Percentiles rank a stretch among this genome's conserved stretches.
Conservation (phyloP, 331 rosid species). For the Dryas integrifolia region DNA sequence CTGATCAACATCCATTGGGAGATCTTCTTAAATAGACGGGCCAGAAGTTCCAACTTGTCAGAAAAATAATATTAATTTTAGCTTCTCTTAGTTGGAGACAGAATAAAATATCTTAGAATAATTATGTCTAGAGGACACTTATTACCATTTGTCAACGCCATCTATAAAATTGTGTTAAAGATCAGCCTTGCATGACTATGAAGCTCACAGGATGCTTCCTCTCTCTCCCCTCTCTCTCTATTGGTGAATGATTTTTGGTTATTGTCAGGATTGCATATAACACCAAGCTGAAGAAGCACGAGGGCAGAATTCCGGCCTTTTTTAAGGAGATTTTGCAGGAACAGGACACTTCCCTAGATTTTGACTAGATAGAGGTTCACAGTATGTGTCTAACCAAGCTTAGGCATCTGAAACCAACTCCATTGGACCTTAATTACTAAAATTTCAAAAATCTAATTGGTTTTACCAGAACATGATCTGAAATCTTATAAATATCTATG, state of each 20-base stretch:
- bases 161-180: conserved; percentile 28
- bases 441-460: conserved; percentile 31
- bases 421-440: conserved; percentile 38
- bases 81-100: conserved; percentile 52
- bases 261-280: conserved; percentile 6
- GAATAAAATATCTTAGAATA: conserved; percentile 43
- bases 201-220: conserved; percentile 61
- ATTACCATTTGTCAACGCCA: conserved; percentile 53
- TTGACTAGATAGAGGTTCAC: conserved; percentile 42
- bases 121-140: conserved; percentile 47
- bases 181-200: conserved; percentile 43
- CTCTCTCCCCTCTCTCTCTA: conserved; percentile 22
- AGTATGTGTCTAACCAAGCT: conserved; percentile 43
- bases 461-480: conserved; percentile 29
- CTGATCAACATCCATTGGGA: conserved; percentile 30
- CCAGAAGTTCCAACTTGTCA: conserved; percentile 5
- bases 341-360: conserved; percentile 48
- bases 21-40: conserved; percentile 64
- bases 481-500: conserved; percentile 51
- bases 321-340: conserved; percentile 53
- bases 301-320: conserved; percentile 50
- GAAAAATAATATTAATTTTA: conserved; percentile 34
- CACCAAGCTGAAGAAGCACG: conserved; percentile 42
- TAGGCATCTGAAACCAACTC: conserved; percentile 40
- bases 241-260: conserved; percentile 19